Percentiles rank a stretch among this genome's conserved stretches.
Conservation (phyloP, 768 basidiomycete genomes). For the Nevesoporus exiguus region DNA sequence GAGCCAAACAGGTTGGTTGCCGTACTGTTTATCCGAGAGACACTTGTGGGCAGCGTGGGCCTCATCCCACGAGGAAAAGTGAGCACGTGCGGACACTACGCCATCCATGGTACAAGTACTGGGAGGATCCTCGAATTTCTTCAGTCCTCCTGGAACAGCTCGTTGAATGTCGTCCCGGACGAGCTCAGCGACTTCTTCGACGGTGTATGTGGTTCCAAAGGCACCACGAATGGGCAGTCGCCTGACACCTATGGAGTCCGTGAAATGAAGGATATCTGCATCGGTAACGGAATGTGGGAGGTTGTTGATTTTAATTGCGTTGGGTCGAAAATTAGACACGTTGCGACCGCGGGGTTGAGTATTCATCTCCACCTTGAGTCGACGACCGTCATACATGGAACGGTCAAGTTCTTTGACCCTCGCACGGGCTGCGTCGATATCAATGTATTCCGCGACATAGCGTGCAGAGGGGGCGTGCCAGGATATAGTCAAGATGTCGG, state of each 20-base stretch:
- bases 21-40: conserved; percentile 35
- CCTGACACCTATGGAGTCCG: conserved; percentile 28
- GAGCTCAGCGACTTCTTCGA: conserved; percentile 16
- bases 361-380: conserved; percentile 46
- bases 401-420: conserved; percentile 40
- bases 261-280: conserved; percentile 27
- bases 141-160: conserved; percentile 16
- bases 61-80: conserved; percentile 48
- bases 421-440: conserved; percentile 15
- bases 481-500: conserved; percentile 44
- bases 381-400: conserved; percentile 36
- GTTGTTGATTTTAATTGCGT: conserved; percentile 43
- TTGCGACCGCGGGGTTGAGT: conserved; percentile 33
- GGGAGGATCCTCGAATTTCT: conserved; percentile 27
- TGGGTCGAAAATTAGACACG: conserved; percentile 24
- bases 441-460: conserved; percentile 43
- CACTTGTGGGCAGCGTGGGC: conserved; percentile 39
- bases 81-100: conserved; percentile 36
- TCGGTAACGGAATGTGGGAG: conserved; percentile 33
- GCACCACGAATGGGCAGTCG: conserved; percentile 18
- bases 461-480: conserved; percentile 50
- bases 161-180: conserved; percentile 26
- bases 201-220: conserved; percentile 4
- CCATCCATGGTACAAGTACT: conserved; percentile 28
- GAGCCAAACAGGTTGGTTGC: conserved; percentile 35